These are phyloP conservation scores for Massarina eburnea DNA, from an alignment of 2,329 filamentous ascomycete species.

Conservation along the genomic window DNA sequence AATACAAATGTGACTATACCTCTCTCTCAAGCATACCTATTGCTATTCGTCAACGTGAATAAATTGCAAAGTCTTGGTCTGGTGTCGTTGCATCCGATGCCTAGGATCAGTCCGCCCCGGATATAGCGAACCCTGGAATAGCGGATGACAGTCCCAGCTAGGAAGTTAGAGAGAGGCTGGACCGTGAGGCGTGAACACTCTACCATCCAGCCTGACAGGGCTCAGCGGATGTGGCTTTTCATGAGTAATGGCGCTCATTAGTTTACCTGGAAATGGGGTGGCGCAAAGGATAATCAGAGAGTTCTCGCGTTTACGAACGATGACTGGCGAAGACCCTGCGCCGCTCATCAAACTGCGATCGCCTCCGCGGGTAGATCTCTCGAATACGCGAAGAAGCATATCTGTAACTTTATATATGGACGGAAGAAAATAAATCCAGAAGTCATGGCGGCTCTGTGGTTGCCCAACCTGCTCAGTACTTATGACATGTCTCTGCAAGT, in stretches of 20 bases:
- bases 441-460: background rate
- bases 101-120: slow-evolving; percentile 10
- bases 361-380: slow-evolving; percentile 2
- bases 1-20: background rate
- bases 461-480: background rate
- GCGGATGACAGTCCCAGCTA: slow-evolving; percentile 29
- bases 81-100: slow-evolving; percentile 20
- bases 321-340: slow-evolving; percentile 6
- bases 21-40: background rate
- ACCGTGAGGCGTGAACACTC: slow-evolving; percentile 20
- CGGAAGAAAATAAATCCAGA: background rate
- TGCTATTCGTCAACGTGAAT: slow-evolving; percentile 16
- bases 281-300: slow-evolving; percentile 1
- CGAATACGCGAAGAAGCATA: background rate
- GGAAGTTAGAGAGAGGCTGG: slow-evolving; percentile 21
- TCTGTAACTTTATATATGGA: background rate
- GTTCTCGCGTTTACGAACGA: background rate
- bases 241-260: slow-evolving; percentile 13
- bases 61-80: slow-evolving; percentile 20
- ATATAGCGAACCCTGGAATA: slow-evolving; percentile 9
- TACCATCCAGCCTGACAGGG: slow-evolving; percentile 21
- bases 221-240: slow-evolving; percentile 13
- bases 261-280: slow-evolving; percentile 4
- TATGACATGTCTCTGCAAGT: background rate
- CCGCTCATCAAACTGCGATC: slow-evolving; percentile 13